phyloP scores from a whole-genome alignment of 2,329 filamentous ascomycete species.

The Phialophora tarda region DNA sequence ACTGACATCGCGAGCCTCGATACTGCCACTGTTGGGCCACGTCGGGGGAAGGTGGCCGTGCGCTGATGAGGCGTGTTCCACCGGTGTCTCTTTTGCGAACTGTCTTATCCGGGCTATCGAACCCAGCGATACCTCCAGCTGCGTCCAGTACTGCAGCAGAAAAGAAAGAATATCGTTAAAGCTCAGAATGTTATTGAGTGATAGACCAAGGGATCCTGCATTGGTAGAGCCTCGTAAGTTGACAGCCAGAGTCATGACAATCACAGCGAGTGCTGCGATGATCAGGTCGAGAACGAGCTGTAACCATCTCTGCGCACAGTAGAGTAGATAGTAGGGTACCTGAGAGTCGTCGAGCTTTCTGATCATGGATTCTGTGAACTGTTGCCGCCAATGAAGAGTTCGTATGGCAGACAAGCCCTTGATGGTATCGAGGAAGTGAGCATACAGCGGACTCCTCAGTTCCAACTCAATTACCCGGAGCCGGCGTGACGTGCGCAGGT shows the following conservation, averaged over 20 bases:
- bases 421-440: not conserved
- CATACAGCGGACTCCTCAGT: not conserved
- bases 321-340: not conserved
- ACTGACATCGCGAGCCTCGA: not conserved
- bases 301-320: not conserved
- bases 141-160: slow-evolving; percentile 38
- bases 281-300: not conserved
- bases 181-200: slow-evolving; percentile 29
- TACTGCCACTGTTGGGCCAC: not conserved
- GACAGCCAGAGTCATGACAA: not conserved
- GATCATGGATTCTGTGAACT: not conserved
- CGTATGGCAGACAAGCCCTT: not conserved
- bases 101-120: slow-evolving; percentile 37
- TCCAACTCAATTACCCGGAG: not conserved
- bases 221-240: not conserved
- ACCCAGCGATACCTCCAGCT: slow-evolving; percentile 39
- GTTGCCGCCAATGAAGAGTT: not conserved
- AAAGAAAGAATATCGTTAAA: slow-evolving; percentile 39
- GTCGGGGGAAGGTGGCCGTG: not conserved
- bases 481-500: not conserved
- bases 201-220: slow-evolving; percentile 22
- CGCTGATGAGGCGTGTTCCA: not conserved
- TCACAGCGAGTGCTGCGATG: not conserved
- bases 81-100: slow-evolving; percentile 3
- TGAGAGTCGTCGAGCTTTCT: not conserved